Evolutionary conservation across 2,329 filamentous ascomycete genomes (phyloP), one percentile per base, ranked within the genome.

Genomic region (Cadophora sp.): DNA sequence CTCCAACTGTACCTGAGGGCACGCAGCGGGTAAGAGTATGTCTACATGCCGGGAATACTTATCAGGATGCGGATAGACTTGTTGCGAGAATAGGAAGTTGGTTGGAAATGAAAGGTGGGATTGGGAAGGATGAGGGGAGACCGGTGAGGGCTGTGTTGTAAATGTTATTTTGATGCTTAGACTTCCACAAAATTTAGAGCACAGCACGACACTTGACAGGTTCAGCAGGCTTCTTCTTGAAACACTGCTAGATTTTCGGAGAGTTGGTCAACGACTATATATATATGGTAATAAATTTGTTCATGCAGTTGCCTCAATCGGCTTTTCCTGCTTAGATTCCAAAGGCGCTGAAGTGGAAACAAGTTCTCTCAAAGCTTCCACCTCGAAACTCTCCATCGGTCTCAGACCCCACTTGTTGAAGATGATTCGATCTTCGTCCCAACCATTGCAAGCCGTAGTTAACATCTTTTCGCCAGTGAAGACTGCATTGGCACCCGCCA

Each of bases 401-500:
- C 87, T 84, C 66, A 96, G 81, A 0, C 94, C 94, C 91, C 93
- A 97, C 61, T 88, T 85, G 1, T 89, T 86, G 80, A 97, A 96
- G 88, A 97, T 92, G 50, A 82, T 88, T 70, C 87, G 89, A 75
- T 97, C 94, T 79, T 96, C 92, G 70, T 96, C 93, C 92, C 92
- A 97, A 36, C 93, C 92, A 73, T 93, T 94, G 77, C 93, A 96
- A 66, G 94, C 92, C 0, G 94, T 97, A 4, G 94, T 97, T 80
- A 97, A 79, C 94, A 97, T 97, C 84, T 95, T 97, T 82, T 97
- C 94, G 9, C 94, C 94, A 0, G 94, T 97, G 77, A 97, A 97
- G 41, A 97, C 91, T n/a, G 94, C 94, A 74, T 97, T 97, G 0
- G 94, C 94, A 16, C 94, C 94, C 0, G 93, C 93, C 86, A 92